These are phyloP conservation scores for Populus hybrid DNA, from an alignment of 441 rosid species.

Conservation along the genomic window DNA sequence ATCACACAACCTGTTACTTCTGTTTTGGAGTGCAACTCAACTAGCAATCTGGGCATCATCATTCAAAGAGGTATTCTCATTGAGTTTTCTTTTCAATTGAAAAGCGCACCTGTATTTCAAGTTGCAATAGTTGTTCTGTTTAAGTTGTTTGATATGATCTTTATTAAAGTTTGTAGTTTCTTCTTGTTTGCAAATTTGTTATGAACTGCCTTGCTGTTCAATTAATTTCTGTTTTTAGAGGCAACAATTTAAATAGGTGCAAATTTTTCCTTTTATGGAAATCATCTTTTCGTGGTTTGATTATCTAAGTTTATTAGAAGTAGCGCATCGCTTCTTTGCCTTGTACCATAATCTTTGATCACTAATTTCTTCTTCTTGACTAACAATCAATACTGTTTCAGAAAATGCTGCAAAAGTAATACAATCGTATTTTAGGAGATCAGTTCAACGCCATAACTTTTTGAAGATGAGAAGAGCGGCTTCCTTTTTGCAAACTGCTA, in stretches of 20 bases:
- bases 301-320: neutral
- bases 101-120: no score
- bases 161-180: neutral
- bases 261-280: neutral
- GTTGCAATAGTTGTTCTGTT: neutral
- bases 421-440: conserved; percentile 59
- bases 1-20: conserved; percentile 33
- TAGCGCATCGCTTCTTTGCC: neutral
- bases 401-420: conserved; percentile 63
- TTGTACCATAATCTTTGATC: neutral
- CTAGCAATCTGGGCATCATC: conserved; percentile 25
- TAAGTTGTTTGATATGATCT: neutral
- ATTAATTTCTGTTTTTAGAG: neutral
- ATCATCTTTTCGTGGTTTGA: neutral
- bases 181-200: neutral
- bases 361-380: neutral
- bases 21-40: conserved; percentile 30
- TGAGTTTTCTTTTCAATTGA: conserved; percentile 3
- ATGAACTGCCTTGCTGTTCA: neutral
- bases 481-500: conserved; percentile 51
- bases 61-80: conserved; percentile 45
- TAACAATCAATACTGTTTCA: conserved; percentile 25
- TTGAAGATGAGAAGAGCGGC: conserved; percentile 48
- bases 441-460: conserved; percentile 39
- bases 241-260: neutral